phyloP scores from a whole-genome alignment of 768 basidiomycete genomes.

The Piloderma croceum region DNA sequence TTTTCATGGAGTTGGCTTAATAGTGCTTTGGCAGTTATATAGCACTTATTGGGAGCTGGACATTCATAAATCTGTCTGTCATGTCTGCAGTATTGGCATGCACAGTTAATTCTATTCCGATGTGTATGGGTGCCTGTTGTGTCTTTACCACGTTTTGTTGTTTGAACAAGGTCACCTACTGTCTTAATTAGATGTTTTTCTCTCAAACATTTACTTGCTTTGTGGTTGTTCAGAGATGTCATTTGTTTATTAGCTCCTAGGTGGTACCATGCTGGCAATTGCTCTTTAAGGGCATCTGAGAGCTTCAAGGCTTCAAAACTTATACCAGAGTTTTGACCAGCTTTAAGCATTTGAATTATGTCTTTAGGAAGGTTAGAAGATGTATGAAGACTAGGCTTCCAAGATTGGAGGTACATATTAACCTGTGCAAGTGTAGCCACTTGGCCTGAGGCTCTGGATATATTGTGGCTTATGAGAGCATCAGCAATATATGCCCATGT shows the following conservation, averaged over 20 bases:
- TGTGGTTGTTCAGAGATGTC: background rate
- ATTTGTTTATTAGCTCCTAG: background rate
- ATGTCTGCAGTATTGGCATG: background rate
- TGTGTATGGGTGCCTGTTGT: background rate
- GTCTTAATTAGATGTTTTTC: background rate
- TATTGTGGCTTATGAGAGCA: background rate
- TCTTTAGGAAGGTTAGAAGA: slow-evolving; percentile 1
- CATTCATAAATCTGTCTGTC: background rate
- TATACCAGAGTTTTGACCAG: background rate
- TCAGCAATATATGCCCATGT: slow-evolving; percentile 10
- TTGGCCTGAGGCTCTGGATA: background rate
- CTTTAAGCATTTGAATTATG: background rate
- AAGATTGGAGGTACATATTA: slow-evolving; percentile 7
- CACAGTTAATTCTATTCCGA: background rate
- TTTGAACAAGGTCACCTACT: background rate
- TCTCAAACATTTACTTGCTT: background rate
- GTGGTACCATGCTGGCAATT: slow-evolving; percentile 6
- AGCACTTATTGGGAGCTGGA: background rate
- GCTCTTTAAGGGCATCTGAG: background rate
- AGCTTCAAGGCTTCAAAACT: slow-evolving; percentile 1
- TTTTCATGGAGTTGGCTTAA: background rate
- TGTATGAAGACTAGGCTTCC: slow-evolving; percentile 9
- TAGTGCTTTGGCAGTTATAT: background rate
- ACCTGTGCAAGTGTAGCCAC: background rate
- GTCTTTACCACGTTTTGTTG: background rate